Base-by-base conservation (phyloP, 805 yeast genomes). In the Yamadazyma insecticola region DNA sequence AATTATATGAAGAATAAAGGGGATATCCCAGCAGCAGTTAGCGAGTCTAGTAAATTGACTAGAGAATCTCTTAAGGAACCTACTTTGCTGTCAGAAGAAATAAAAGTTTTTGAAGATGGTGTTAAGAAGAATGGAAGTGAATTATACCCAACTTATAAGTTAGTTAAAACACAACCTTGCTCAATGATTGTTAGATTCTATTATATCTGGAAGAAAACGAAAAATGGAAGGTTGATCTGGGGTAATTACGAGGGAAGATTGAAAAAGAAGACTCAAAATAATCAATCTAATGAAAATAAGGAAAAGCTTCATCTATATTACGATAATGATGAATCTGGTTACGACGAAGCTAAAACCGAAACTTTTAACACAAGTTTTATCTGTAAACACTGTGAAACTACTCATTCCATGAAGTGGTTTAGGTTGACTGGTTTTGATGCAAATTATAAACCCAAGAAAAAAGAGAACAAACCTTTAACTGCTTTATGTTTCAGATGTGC, bases 401-500 rank as follows among this genome's bases (percentile, higher is more conserved):
- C 55, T 4, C 50, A 48, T 8, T 76, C 88, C 0, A 47, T 56
- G 1, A 76, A 70, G 31, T 86, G 95, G 96, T 75, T 71, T 41
- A 64, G 82, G 31, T 72, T 80, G 1, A 81, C 92, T 1, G 92
- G 90, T 1, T 53, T 38, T 39, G 69, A 65, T 17, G 17, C 31
- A 9, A n/a, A 13, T 7, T 16, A 6, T 9, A 13, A 30, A 10
- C 3, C 22, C 12, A 15, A 29, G 16, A 29, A 6, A 22, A 42
- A 13, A 46, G 29, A 28, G 7, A 43, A 37, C 9, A 39, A 59
- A 5, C 46, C 60, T 1, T 58, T 76, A 2, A 55, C 65, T 11
- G 96, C 88, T 0, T 60, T 90, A 10, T 90, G 98, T 53, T 58
- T 71, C 17, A 66, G 97, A 32, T 90, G 98, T 62, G 96, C 96